These are phyloP conservation scores for Iris pallida DNA, from an alignment of 116 monocot genomes.

Conservation along the genomic window DNA sequence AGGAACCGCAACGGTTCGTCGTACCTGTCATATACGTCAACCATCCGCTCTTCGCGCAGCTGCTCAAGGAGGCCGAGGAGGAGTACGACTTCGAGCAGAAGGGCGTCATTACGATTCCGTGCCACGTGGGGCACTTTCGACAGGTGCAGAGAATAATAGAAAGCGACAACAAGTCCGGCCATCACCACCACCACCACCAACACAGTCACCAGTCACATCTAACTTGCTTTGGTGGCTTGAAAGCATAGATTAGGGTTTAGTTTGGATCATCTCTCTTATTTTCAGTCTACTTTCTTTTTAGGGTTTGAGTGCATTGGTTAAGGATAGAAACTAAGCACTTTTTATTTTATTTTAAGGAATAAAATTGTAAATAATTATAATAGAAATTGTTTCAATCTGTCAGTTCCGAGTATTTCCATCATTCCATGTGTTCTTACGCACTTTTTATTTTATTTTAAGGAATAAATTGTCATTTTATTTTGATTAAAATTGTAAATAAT, in stretches of 20 bases:
- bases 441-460: no score
- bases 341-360: no score
- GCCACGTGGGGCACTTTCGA: conserved; percentile 12
- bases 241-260: neutral
- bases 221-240: conserved; percentile 13
- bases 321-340: no score
- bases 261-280: no score
- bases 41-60: conserved; percentile 14
- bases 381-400: no score
- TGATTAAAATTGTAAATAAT: no score
- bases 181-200: neutral
- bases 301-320: no score
- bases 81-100: conserved; percentile 17
- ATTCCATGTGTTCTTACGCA: no score
- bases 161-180: neutral
- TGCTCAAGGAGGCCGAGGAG: conserved; percentile 22
- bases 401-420: no score
- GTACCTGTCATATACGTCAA: conserved; percentile 21
- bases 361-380: no score
- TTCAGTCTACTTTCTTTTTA: no score
- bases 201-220: neutral
- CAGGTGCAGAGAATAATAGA: conserved; percentile 12
- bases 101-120: conserved; percentile 17
- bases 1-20: conserved; percentile 16
- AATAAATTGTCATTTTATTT: no score